Evolutionary conservation across 1,139 yeast species (phyloP), one percentile per base, ranked within the genome.

Genomic region (Protomyces lactucae-debilis): DNA sequence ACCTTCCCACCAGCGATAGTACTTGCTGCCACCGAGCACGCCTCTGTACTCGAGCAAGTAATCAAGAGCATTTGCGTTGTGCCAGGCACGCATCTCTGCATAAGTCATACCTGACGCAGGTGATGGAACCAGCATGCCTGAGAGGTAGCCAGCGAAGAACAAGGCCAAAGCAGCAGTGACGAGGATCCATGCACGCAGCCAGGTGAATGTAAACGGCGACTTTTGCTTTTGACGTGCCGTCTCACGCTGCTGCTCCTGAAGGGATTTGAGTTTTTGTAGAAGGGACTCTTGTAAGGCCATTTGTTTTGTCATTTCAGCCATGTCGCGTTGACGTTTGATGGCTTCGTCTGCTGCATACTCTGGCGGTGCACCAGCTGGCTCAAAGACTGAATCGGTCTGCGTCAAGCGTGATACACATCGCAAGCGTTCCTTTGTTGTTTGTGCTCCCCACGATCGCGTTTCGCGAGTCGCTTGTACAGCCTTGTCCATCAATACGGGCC

Each of bases 31-130:
- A 21, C 53, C 53, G 32, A 59, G 36, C 21, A 52, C 32, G 14
- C 63, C 63, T 9, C 52, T 56, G 32, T 52, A 28, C 28, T 40
- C 57, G 12, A 52, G 37, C 18, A 59, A 32, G 23, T 59, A 52
- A 6, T 37, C 54, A 6, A 59, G 28, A 1, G 57, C 52, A 35
- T 59, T 59, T n/a, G 63, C 63, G 3, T 51, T 23, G 25, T 59
- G 52, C 63, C 57, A 52, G 12, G 57, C 45, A 10, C 46, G 35
- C 40, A 52, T n/a, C 36, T 59, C 63, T 39, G 63, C 63, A 32
- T 52, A 59, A 51, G 57, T 59, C 45, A 52, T 55, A n/a, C 63
- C 63, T 3, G 57, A 37, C n/a, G 63, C 57, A 21, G 52, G 35
- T 16, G 45, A 28, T 35, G 57, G 52, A 23, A 35, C 43, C 12